These are phyloP conservation scores for Acidiella bohemica DNA, from an alignment of 495 filamentous ascomycete genomes.

Conservation along the genomic window DNA sequence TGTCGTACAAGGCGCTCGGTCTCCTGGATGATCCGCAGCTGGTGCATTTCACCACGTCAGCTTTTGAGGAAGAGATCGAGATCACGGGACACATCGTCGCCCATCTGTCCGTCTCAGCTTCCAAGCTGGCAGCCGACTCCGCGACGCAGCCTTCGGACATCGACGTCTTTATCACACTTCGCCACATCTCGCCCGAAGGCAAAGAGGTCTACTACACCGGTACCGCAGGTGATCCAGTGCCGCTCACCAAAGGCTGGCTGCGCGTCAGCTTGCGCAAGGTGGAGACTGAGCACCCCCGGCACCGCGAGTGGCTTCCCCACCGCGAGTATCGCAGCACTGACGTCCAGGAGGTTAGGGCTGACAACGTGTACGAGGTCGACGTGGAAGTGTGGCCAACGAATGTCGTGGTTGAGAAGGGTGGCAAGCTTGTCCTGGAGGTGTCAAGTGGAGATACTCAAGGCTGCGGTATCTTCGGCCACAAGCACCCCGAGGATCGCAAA, in stretches of 20 bases:
- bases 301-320: conserved; percentile 41
- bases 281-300: conserved; percentile 35
- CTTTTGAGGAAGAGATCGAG: conserved; percentile 41
- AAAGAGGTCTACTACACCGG: conserved; percentile 55
- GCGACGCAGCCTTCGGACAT: conserved; percentile 36
- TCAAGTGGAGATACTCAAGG: conserved; percentile 48
- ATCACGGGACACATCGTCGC: conserved; percentile 52
- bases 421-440: conserved; percentile 45
- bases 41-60: conserved; percentile 40
- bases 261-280: conserved; percentile 42
- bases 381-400: conserved; percentile 60
- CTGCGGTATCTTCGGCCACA: conserved; percentile 43
- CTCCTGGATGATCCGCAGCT: conserved; percentile 32
- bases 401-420: conserved; percentile 43
- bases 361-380: conserved; percentile 48
- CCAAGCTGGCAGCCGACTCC: conserved; percentile 24
- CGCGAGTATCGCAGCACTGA: conserved; percentile 48
- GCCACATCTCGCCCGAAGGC: conserved; percentile 41
- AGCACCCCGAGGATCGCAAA: conserved; percentile 35
- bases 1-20: conserved; percentile 44
- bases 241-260: conserved; percentile 44
- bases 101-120: conserved; percentile 46
- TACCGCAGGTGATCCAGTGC: conserved; percentile 37
- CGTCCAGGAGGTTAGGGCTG: conserved; percentile 38
- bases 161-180: conserved; percentile 51